Evolutionary conservation across 768 basidiomycete genomes (phyloP).

Genomic region (Daedalea quercina): DNA sequence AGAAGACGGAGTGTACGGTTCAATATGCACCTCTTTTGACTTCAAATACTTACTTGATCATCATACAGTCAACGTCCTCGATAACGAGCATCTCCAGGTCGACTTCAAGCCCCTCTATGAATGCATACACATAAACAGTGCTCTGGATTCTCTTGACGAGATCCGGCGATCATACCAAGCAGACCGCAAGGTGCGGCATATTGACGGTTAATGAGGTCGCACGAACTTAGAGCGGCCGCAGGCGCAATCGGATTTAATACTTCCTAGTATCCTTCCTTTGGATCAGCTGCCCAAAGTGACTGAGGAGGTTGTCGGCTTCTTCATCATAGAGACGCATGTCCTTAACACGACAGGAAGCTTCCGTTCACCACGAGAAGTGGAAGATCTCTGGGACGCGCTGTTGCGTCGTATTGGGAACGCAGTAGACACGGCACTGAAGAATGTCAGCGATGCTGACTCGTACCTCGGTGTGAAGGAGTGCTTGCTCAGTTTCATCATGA

Average conservation of each 20-base stretch:
- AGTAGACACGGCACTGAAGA: slow-evolving; percentile 64
- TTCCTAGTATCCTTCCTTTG: slow-evolving; percentile 67
- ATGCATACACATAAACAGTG: slow-evolving; percentile 94
- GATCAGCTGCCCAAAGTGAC: slow-evolving; percentile 67
- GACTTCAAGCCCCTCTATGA: slow-evolving; percentile 95
- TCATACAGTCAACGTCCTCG: slow-evolving; percentile 74
- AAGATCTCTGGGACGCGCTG: slow-evolving; percentile 92
- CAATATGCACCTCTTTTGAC: not conserved
- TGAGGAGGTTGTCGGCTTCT: slow-evolving; percentile 95
- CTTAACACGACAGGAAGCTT: slow-evolving; percentile 84
- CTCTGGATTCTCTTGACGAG: slow-evolving; percentile 85
- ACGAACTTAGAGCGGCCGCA: slow-evolving; percentile 22
- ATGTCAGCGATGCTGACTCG: slow-evolving; percentile 72
- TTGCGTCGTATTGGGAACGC: slow-evolving; percentile 65
- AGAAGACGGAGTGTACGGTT: slow-evolving; percentile 87
- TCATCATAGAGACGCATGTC: slow-evolving; percentile 93
- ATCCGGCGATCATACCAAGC: slow-evolving; percentile 90
- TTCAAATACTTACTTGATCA: not conserved
- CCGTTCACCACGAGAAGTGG: slow-evolving; percentile 85
- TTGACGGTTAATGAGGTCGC: not conserved
- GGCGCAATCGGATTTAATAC: slow-evolving; percentile 96
- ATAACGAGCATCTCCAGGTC: slow-evolving; percentile 81
- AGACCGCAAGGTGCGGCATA: slow-evolving; percentile 73
- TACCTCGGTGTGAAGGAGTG: slow-evolving; percentile 82
- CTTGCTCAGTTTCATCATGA: slow-evolving; percentile 82